Base-by-base conservation (phyloP, 768 basidiomycete genomes). In the Naganishia randhawae region DNA sequence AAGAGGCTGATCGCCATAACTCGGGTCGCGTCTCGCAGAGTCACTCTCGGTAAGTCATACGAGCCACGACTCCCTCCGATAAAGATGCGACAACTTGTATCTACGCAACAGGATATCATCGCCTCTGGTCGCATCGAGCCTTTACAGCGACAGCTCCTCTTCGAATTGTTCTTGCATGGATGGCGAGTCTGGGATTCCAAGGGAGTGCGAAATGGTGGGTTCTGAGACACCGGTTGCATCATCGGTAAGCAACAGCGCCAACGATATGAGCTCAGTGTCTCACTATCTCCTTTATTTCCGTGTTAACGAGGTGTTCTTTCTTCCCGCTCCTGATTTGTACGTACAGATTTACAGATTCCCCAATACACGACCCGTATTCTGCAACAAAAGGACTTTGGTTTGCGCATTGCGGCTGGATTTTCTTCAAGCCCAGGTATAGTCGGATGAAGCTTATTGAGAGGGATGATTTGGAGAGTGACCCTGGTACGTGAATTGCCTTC, bases 371-470 rank as follows among this genome's bases (percentile, higher is more conserved):
- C 84, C 86, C 48, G 3, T 92, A 92, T 75, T 83, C 87, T 19
- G 90, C 89, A 0, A 88, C 88, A 0, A 82, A 84, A 31, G 90
- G 90, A 0, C 78, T 92, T 1, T 83, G 88, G 62, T 90, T 85
- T 74, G 88, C 89, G 7, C 90, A 91, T 72, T 85, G 90, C 82
- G 90, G 90, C 1, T 92, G 90, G 90, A 90, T 91, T 73, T 91
- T 91, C 77, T 86, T 82, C 81, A 89, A 89, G 76, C 86, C 88
- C 1, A 83, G 74, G 0, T 90, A 91, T 74, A 81, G 84, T 32
- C 82, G 85, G 25, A 81, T 91, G 81, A 81, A 83, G 45, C 76
- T 85, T 10, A 85, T 91, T 35, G 89, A 90, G 67, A 81, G 84
- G 62, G 84, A 84, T 17, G 89, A 92, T 72, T 82, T 91, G 13